phyloP scores from a whole-genome alignment of 495 filamentous ascomycete species.

The Alectoria sarmentosa region DNA sequence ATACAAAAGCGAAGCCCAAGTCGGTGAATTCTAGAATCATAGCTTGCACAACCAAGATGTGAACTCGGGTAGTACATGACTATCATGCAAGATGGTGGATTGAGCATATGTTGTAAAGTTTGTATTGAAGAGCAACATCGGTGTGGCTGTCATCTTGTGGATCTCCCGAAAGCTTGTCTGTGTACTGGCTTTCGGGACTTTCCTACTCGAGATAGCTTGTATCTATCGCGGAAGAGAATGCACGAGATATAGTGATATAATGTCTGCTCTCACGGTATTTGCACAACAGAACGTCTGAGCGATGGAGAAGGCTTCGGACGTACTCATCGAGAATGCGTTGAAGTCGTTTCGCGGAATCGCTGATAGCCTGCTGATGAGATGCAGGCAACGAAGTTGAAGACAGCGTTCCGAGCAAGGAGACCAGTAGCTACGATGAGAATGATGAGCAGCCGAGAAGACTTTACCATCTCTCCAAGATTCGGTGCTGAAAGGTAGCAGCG shows the following conservation, averaged over 20 bases:
- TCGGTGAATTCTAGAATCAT: background rate
- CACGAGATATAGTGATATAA: background rate
- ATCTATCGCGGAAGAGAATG: background rate
- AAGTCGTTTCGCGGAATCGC: no score
- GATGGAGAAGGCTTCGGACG: no score
- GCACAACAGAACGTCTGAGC: no score
- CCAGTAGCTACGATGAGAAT: background rate
- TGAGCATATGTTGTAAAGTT: no score
- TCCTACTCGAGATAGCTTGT: background rate
- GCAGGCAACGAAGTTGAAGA: no score
- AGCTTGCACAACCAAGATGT: background rate
- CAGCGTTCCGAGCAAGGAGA: background rate
- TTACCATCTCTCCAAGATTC: background rate
- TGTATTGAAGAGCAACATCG: background rate
- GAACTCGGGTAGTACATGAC: background rate
- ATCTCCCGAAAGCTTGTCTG: background rate
- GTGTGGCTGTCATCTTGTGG: background rate
- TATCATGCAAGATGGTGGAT: background rate
- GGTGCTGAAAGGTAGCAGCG: background rate
- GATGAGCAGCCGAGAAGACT: background rate
- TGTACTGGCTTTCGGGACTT: background rate
- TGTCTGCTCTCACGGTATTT: no score
- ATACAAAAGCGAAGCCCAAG: background rate
- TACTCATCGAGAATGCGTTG: no score
- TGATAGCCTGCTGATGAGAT: no score